phyloP scores from a whole-genome alignment of 257 asterid species.

The Verbascum thapsus region DNA sequence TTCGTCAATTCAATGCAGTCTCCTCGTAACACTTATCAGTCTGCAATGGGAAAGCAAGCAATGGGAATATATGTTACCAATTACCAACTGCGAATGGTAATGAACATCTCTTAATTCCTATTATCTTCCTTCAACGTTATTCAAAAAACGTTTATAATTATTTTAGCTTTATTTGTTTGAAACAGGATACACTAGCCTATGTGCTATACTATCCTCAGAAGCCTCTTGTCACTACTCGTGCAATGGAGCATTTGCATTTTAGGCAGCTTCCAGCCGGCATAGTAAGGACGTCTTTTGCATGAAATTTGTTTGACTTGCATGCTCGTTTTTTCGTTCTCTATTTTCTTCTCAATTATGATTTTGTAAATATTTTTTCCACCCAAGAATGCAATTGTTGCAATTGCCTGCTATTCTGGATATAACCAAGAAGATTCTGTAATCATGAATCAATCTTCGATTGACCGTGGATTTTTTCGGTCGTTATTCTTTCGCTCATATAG shows the following conservation, averaged over 20 bases:
- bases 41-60: slow-evolving; percentile 97
- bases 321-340: neutral
- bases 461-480: slow-evolving; percentile 80
- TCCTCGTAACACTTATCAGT: slow-evolving; percentile 94
- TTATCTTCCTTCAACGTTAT: neutral
- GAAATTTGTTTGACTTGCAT: neutral
- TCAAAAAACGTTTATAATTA: neutral
- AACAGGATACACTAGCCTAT: slow-evolving; percentile 78
- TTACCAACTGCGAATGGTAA: slow-evolving; percentile 78
- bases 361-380: slow-evolving; percentile 47
- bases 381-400: slow-evolving; percentile 77
- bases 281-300: slow-evolving; percentile 27
- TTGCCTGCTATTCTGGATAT: slow-evolving; percentile 74
- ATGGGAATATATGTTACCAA: slow-evolving; percentile 90
- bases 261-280: slow-evolving; percentile 95
- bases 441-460: slow-evolving; percentile 87
- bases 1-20: slow-evolving; percentile 47
- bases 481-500: slow-evolving; percentile 71
- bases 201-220: slow-evolving; percentile 88
- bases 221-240: slow-evolving; percentile 87
- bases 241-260: slow-evolving; percentile 95
- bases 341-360: slow-evolving; percentile 34
- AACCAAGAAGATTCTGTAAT: slow-evolving; percentile 87
- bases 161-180: neutral
- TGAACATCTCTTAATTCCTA: slow-evolving; percentile 2